Percentiles rank a stretch among this genome's conserved stretches.
These are phyloP conservation scores for Actinomucor elegans DNA, from an alignment of 371 early-diverging fungal genomes.

Conservation along the genomic window DNA sequence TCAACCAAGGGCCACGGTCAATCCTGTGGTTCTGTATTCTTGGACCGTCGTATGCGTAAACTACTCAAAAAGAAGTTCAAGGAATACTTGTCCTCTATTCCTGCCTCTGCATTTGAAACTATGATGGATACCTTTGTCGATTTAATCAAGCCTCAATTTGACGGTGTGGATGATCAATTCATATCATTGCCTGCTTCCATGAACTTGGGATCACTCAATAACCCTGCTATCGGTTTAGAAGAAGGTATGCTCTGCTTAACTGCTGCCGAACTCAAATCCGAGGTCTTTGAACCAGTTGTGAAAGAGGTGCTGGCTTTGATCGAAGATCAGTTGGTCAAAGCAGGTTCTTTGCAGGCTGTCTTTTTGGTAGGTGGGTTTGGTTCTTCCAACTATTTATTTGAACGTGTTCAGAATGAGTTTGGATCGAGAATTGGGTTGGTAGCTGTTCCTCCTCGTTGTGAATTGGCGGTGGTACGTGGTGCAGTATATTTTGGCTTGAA, in stretches of 20 bases:
- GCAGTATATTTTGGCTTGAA: no score
- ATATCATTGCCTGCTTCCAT: conserved; percentile 23
- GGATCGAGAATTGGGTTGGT: conserved; percentile 40
- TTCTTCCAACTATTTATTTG: conserved; percentile 58
- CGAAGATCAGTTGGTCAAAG: conserved; percentile 50
- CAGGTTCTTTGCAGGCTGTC: conserved; percentile 45
- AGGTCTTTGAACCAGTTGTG: conserved; percentile 54
- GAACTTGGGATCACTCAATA: conserved; percentile 20
- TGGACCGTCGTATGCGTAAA: conserved; percentile 61
- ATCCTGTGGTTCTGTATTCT: conserved; percentile 57
- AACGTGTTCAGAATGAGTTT: conserved; percentile 48
- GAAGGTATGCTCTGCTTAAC: conserved; percentile 58
- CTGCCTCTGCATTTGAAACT: conserved; percentile 56
- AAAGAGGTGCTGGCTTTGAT: conserved; percentile 45
- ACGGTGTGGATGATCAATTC: conserved; percentile 57
- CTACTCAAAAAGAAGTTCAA: conserved; percentile 55
- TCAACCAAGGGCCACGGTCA: conserved; percentile 63
- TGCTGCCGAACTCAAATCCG: conserved; percentile 52
- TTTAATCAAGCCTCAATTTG: conserved; percentile 56
- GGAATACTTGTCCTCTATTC: conserved; percentile 50
- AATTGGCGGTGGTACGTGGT: conserved; percentile 51
- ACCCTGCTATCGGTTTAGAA: conserved; percentile 49
- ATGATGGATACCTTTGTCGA: conserved; percentile 60
- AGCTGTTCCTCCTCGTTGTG: conserved; percentile 54
- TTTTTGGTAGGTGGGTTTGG: conserved; percentile 67